These are phyloP conservation scores for Chytriomyces confervae DNA, from an alignment of 192 early-diverging fungal species.

Conservation along the genomic window DNA sequence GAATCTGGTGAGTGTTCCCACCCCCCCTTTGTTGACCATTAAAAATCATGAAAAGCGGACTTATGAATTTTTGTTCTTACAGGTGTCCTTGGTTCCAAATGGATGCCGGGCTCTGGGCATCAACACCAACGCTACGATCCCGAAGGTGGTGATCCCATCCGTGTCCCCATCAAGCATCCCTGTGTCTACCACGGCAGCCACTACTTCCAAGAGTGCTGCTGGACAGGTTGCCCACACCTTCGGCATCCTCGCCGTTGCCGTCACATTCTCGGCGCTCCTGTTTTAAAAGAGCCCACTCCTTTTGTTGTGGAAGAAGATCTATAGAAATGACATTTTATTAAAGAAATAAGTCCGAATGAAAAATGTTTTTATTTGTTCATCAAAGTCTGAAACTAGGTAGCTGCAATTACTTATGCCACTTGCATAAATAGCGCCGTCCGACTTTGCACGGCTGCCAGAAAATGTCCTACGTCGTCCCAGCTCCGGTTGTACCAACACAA, in stretches of 20 bases:
- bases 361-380: too few relatives aligned
- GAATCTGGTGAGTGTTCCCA: too few relatives aligned
- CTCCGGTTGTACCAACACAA: too few relatives aligned
- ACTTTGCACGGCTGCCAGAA: too few relatives aligned
- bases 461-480: too few relatives aligned
- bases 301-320: too few relatives aligned
- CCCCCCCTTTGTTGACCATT: neutral
- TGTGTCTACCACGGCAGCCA: conserved; percentile 8
- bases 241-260: neutral
- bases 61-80: neutral
- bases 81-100: conserved; percentile 1
- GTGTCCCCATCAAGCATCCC: neutral
- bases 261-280: neutral
- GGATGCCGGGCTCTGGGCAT: conserved; percentile 7
- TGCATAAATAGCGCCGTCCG: too few relatives aligned
- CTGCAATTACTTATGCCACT: too few relatives aligned
- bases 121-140: neutral
- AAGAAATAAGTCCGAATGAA: too few relatives aligned
- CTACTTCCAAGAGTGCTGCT: neutral
- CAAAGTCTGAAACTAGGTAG: too few relatives aligned
- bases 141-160: neutral
- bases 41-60: neutral
- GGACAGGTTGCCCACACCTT: neutral
- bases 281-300: neutral
- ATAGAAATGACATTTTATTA: too few relatives aligned